phyloP scores from a whole-genome alignment of 257 asterid genomes.

The Solanum chaucha region DNA sequence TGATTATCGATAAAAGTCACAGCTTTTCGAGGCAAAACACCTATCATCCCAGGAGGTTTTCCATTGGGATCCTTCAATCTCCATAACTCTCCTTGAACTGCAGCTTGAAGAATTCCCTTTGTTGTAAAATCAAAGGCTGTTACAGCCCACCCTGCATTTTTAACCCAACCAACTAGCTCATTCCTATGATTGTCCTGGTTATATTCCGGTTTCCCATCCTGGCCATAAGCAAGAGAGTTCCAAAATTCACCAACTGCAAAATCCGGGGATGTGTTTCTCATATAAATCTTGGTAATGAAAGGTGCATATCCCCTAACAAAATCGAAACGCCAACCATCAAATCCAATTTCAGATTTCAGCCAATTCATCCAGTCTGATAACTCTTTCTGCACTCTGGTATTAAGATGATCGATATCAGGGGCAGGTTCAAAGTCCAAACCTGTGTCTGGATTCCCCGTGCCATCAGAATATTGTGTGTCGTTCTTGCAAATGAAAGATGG shows the following conservation, averaged over 20 bases:
- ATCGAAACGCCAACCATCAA: constrained; percentile 77
- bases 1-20: constrained; percentile 84
- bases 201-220: background rate
- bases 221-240: background rate
- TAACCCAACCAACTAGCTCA: constrained; percentile 45
- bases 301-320: constrained; percentile 63
- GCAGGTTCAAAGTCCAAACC: constrained; percentile 36
- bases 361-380: constrained; percentile 84
- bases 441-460: constrained; percentile 64
- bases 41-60: constrained; percentile 75
- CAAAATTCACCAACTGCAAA: constrained; percentile 70
- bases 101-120: constrained; percentile 65
- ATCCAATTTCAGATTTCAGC: constrained; percentile 67
- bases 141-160: constrained; percentile 29
- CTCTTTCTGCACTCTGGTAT: constrained; percentile 52
- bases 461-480: constrained; percentile 49
- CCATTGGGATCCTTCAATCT: constrained; percentile 54
- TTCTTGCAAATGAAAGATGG: constrained; percentile 53
- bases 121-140: constrained; percentile 80
- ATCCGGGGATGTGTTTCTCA: constrained; percentile 46
- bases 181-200: constrained; percentile 50
- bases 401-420: constrained; percentile 80
- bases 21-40: constrained; percentile 50
- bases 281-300: constrained; percentile 38
- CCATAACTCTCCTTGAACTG: constrained; percentile 69